phyloP scores from a whole-genome alignment of 768 basidiomycete genomes.

The Pholiota microspora region DNA sequence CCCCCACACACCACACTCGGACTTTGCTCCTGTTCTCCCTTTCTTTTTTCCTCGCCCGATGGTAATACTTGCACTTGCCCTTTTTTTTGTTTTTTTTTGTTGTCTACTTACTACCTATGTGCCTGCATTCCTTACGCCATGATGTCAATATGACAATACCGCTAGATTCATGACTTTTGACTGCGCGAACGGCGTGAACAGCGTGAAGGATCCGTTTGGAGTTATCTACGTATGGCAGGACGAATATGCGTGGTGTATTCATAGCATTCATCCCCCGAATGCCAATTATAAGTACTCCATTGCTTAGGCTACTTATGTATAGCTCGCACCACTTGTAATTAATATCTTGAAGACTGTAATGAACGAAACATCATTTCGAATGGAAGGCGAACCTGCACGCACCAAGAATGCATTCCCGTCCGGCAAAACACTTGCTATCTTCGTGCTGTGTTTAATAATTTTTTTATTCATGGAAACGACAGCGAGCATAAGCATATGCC shows the following conservation, averaged over 20 bases:
- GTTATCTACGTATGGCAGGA: too few species aligned
- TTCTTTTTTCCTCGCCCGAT: not conserved
- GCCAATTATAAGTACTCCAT: too few species aligned
- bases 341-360: too few species aligned
- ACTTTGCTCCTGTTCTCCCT: not conserved
- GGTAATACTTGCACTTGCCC: not conserved
- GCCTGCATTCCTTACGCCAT: not conserved
- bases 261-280: too few species aligned
- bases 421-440: not conserved
- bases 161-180: not conserved
- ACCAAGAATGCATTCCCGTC: not conserved
- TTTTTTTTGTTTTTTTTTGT: not conserved
- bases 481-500: not conserved
- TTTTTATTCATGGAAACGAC: not conserved
- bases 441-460: too few species aligned
- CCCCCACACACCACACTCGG: conserved; percentile 1
- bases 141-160: conserved; percentile 2
- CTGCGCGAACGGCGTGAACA: not conserved
- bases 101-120: too few species aligned
- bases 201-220: too few species aligned
- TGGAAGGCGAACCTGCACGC: too few species aligned
- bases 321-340: too few species aligned
- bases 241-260: too few species aligned
- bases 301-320: too few species aligned
- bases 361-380: too few species aligned